Evolutionary conservation across 1,284 basidiomycete genomes (phyloP).

Genomic region (Ceratobasidium papillatum): DNA sequence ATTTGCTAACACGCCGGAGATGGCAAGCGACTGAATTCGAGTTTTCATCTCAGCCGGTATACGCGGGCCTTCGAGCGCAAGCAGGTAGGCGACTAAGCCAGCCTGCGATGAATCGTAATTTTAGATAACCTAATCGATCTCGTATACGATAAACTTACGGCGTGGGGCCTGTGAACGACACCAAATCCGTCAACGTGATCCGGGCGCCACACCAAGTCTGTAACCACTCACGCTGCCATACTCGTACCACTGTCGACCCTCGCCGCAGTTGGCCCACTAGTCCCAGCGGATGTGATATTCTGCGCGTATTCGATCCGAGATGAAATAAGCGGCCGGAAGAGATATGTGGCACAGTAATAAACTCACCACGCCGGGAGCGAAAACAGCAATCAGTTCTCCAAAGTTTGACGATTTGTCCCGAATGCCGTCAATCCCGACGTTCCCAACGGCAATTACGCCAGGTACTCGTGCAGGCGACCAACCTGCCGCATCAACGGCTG

Average conservation of each 20-base stretch:
- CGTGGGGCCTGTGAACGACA: slow-evolving; percentile 11
- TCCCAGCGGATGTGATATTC: slow-evolving; percentile 30
- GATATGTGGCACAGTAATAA: background rate
- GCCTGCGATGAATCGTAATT: background rate
- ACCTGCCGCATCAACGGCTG: slow-evolving; percentile 18
- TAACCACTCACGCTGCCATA: slow-evolving; percentile 31
- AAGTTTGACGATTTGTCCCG: slow-evolving; percentile 28
- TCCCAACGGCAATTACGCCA: slow-evolving; percentile 37
- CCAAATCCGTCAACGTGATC: background rate
- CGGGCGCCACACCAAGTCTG: slow-evolving; percentile 6
- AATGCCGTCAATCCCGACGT: slow-evolving; percentile 33
- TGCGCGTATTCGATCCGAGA: background rate
- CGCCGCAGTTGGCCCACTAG: slow-evolving; percentile 12
- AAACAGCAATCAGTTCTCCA: slow-evolving; percentile 34
- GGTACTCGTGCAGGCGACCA: slow-evolving; percentile 36
- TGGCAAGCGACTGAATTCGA: slow-evolving; percentile 29
- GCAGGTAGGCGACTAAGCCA: slow-evolving; percentile 25
- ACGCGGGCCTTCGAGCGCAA: slow-evolving; percentile 25
- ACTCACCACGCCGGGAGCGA: slow-evolving; percentile 39
- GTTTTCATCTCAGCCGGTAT: slow-evolving; percentile 33
- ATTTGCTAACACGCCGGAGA: background rate
- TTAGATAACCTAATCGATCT: background rate
- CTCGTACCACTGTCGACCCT: slow-evolving; percentile 34
- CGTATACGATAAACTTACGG: slow-evolving; percentile 6
- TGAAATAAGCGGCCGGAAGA: background rate